Base-by-base conservation (phyloP, 2,329 filamentous ascomycete genomes). In the Colletotrichum limetticola region DNA sequence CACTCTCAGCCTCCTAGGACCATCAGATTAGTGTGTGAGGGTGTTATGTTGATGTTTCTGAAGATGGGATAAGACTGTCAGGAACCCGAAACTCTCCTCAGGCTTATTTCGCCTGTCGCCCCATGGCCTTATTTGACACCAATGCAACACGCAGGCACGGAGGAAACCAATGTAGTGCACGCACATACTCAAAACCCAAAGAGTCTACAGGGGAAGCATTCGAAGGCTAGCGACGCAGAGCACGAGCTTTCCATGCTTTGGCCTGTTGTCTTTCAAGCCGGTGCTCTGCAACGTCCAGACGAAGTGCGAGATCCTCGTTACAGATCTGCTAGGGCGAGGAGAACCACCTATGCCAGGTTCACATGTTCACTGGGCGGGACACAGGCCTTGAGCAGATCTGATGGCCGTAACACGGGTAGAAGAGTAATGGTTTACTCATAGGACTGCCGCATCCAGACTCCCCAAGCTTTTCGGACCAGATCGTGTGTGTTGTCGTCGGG, bases 41-140 rank as follows among this genome's bases (percentile, higher is more conserved):
- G 42, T 49, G 42, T 28, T 55, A 30, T 56, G 68, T 55, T 52
- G 42, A 28, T 64, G 70, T 72, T 72, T 72, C 70, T 66, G 60
- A 70, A 72, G 53, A 72, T 72, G 70, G 60, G 70, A 70, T 61
- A 59, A 57, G 22, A 64, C 52, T 52, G 52, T 28, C 37, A 72
- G 37, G 35, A 56, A 58, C 52, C 55, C 66, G 49, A 72, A 56
- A 65, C 62, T 62, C 46, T 52, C 57, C 46, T 30, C 42, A 7
- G 26, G 26, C 35, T 16, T 46, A 42, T n/a, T 19, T 24, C 28
- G 30, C 22, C 19, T 42, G 30, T 46, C 56, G 22, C 28, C 37
- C 42, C 46, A 57, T 49, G 26, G 32, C n/a, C 28, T 52, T 49
- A 49, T 49, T 49, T 49, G 42, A 49, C 42, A 49, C 37, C 19